Conservation (phyloP, 768 basidiomycete genomes). For the Naganishia vishniacii region DNA sequence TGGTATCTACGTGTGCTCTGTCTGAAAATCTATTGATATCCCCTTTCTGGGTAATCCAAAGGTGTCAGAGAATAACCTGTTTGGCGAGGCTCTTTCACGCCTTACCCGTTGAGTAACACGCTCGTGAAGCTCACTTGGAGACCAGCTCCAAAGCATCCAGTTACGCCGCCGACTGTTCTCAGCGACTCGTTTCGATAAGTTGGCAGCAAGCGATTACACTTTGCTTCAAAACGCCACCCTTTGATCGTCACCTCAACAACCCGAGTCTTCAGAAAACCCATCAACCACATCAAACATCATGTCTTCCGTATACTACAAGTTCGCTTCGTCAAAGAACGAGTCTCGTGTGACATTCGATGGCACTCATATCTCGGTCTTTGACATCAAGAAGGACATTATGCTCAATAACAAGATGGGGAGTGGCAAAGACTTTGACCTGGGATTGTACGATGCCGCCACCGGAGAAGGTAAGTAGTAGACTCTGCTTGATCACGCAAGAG, state of each 20-base stretch:
- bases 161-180: neutral
- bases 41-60: no score
- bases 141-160: neutral
- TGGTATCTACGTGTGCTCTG: no score
- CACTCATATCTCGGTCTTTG: constrained; percentile 97
- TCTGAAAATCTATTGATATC: no score
- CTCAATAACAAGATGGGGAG: constrained; percentile 83
- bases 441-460: constrained; percentile 72
- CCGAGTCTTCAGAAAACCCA: no score
- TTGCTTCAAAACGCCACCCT: no score
- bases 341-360: constrained; percentile 95
- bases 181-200: no score
- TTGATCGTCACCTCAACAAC: no score
- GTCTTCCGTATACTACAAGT: constrained; percentile 96
- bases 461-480: constrained; percentile 67
- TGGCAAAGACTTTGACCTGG: constrained; percentile 92
- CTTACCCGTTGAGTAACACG: neutral
- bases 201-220: no score
- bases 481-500: neutral
- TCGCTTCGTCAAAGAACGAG: constrained; percentile 90
- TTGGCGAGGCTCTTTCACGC: neutral
- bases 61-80: neutral
- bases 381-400: constrained; percentile 97
- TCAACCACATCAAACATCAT: constrained; percentile 29
- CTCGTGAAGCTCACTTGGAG: no score